These are phyloP conservation scores for Gnaphalium uliginosum DNA, from an alignment of 129 eudicot species.

Conservation along the genomic window DNA sequence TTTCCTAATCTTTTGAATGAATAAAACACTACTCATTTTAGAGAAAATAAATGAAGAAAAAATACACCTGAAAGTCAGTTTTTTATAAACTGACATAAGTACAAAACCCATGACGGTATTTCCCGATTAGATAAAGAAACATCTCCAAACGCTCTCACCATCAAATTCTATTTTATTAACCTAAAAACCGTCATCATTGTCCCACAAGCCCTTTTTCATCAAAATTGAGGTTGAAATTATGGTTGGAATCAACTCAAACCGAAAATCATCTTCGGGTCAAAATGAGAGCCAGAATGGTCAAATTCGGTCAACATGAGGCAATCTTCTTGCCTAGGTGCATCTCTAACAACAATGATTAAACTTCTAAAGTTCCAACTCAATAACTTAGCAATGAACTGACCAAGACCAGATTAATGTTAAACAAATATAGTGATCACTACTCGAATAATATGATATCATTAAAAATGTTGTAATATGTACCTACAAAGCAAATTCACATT, in stretches of 20 bases:
- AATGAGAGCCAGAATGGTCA: too few relatives aligned
- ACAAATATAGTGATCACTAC: too few relatives aligned
- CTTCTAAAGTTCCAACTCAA: background rate
- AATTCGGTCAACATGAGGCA: too few relatives aligned
- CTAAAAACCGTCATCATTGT: background rate
- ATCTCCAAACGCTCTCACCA: background rate
- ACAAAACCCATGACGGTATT: background rate
- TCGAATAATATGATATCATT: too few relatives aligned
- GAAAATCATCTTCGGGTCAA: background rate
- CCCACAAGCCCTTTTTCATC: background rate
- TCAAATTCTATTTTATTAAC: background rate
- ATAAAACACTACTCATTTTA: background rate
- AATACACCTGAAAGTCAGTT: background rate
- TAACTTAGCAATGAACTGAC: background rate
- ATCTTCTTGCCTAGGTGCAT: background rate
- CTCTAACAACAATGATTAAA: background rate
- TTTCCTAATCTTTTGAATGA: background rate
- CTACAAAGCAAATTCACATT: background rate
- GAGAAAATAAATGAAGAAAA: background rate
- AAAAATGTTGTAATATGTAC: too few relatives aligned
- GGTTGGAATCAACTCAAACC: background rate
- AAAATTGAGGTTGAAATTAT: background rate
- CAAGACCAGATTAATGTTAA: background rate
- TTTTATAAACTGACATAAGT: background rate
- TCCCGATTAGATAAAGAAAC: background rate